Conservation (phyloP, 2,329 filamentous ascomycete species). For the Zymoseptoria brevis region DNA sequence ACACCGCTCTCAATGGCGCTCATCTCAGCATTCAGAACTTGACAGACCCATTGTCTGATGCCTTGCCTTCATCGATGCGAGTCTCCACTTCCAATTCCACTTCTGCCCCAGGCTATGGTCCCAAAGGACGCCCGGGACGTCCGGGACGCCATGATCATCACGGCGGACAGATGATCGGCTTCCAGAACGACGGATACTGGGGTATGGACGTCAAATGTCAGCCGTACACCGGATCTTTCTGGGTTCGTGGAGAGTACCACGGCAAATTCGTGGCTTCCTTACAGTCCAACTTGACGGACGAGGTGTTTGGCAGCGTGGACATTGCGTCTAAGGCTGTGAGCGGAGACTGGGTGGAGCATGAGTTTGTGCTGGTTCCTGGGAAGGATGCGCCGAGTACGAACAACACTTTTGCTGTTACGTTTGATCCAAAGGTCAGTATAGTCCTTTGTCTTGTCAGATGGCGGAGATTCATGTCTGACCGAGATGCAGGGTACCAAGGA, state of each 20-base stretch:
- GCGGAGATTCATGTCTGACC: too few relatives aligned
- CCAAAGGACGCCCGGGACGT: too few relatives aligned
- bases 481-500: too few relatives aligned
- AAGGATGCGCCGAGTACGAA: slow-evolving; percentile 38
- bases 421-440: slow-evolving; percentile 35
- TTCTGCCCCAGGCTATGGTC: too few relatives aligned
- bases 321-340: slow-evolving; percentile 21
- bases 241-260: slow-evolving; percentile 33
- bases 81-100: slow-evolving; percentile 25
- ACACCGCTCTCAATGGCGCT: slow-evolving; percentile 16
- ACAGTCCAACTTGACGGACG: slow-evolving; percentile 35
- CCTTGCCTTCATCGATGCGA: slow-evolving; percentile 20
- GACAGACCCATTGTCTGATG: slow-evolving; percentile 18
- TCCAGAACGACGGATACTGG: slow-evolving; percentile 44
- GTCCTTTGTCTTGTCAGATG: slow-evolving; percentile 2
- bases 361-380: slow-evolving; percentile 34
- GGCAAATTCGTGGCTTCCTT: slow-evolving; percentile 34
- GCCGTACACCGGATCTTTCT: slow-evolving; percentile 46
- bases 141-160: too few relatives aligned
- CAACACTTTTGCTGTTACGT: slow-evolving; percentile 44
- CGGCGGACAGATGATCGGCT: slow-evolving; percentile 34
- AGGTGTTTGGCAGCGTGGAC: slow-evolving; percentile 34
- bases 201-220: slow-evolving; percentile 44
- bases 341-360: slow-evolving; percentile 25
- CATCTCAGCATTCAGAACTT: slow-evolving; percentile 16